Conservation (phyloP, 2,329 filamentous ascomycete species). For the Tolypocladium tundrense region DNA sequence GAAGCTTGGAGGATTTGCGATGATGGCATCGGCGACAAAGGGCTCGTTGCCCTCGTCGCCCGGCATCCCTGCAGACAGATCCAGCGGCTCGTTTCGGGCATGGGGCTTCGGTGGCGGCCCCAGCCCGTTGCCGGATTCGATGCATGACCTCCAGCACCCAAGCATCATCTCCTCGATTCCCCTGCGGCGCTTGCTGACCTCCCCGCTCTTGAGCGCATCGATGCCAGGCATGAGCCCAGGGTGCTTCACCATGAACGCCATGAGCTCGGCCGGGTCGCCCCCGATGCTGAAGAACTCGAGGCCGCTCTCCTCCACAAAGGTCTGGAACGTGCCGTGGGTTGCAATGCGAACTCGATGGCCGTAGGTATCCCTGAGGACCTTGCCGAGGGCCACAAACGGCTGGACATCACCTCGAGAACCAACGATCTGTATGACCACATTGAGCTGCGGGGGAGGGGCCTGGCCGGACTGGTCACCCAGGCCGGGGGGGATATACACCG, state of each 20-base stretch:
- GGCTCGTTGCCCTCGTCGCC: slow-evolving; percentile 39
- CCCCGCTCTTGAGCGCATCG: slow-evolving; percentile 64
- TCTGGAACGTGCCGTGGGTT: slow-evolving; percentile 59
- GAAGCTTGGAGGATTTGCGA: slow-evolving; percentile 70
- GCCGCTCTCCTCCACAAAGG: slow-evolving; percentile 58
- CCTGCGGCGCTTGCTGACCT: slow-evolving; percentile 62
- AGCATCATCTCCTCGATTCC: slow-evolving; percentile 72
- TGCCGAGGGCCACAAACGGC: slow-evolving; percentile 61
- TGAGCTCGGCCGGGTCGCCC: slow-evolving; percentile 65
- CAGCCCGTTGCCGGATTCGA: slow-evolving; percentile 63
- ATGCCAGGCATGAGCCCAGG: slow-evolving; percentile 77
- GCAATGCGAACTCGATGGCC: slow-evolving; percentile 65
- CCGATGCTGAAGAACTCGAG: slow-evolving; percentile 70
- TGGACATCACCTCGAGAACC: slow-evolving; percentile 68
- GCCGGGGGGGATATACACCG: slow-evolving; percentile 63
- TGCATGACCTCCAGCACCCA: slow-evolving; percentile 80
- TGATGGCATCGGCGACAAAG: slow-evolving; percentile 76
- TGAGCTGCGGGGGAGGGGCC: slow-evolving; percentile 46
- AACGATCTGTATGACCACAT: slow-evolving; percentile 66
- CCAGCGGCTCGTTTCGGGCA: slow-evolving; percentile 34
- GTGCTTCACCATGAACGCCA: slow-evolving; percentile 90
- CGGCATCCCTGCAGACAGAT: slow-evolving; percentile 19
- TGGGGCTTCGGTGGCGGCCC: slow-evolving; percentile 38
- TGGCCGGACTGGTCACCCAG: slow-evolving; percentile 54
- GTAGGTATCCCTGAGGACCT: slow-evolving; percentile 52